Evolutionary conservation across 805 yeast genomes (phyloP).

Genomic region (Yamadazyma scolyti): DNA sequence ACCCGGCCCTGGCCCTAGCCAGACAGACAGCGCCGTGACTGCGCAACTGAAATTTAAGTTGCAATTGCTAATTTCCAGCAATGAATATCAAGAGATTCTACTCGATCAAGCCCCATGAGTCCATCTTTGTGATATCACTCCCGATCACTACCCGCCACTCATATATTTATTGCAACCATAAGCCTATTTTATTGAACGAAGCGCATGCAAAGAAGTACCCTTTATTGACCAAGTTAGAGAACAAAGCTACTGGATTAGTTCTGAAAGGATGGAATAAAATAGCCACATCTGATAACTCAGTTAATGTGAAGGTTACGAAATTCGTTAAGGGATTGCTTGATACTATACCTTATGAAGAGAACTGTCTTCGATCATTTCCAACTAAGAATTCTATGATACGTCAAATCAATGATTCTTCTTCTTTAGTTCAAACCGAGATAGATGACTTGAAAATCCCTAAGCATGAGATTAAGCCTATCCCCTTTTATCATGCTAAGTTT

Average conservation of each 20-base stretch:
- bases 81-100: too few relatives aligned
- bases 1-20: too few relatives aligned
- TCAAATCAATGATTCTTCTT: slow-evolving; percentile 25
- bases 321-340: slow-evolving; percentile 52
- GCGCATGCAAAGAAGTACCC: slow-evolving; percentile 27
- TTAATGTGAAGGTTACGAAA: slow-evolving; percentile 58
- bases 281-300: slow-evolving; percentile 46
- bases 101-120: too few relatives aligned
- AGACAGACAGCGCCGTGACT: too few relatives aligned
- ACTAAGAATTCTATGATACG: slow-evolving; percentile 57
- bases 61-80: too few relatives aligned
- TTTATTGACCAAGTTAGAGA: slow-evolving; percentile 38
- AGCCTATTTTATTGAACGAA: slow-evolving; percentile 21
- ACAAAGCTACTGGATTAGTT: slow-evolving; percentile 47
- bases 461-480: slow-evolving; percentile 35
- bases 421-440: slow-evolving; percentile 21
- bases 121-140: slow-evolving; percentile 57
- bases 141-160: slow-evolving; percentile 66
- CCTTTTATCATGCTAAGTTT: slow-evolving; percentile 36
- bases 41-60: too few relatives aligned
- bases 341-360: slow-evolving; percentile 77
- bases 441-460: slow-evolving; percentile 20
- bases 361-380: slow-evolving; percentile 72
- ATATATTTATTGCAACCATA: slow-evolving; percentile 67
- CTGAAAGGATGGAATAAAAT: slow-evolving; percentile 61